Evolutionary conservation across 192 early-diverging fungal species (phyloP), one percentile per base, ranked within the genome.

Genomic region (Radiomyces spectabilis): DNA sequence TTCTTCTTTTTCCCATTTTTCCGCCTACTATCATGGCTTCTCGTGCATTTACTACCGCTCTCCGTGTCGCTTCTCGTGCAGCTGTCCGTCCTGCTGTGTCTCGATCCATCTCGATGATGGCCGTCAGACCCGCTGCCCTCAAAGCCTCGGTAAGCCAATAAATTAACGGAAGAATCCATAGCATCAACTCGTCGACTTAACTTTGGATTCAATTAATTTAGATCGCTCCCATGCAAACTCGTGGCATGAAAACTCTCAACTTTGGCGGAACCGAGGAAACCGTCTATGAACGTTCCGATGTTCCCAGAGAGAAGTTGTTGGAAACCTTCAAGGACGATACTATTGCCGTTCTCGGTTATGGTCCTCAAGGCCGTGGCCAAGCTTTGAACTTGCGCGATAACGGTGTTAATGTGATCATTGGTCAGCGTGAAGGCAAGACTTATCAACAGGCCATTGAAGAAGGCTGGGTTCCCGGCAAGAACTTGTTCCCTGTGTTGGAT

Each of bases 381-480:
- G 84, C 88, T 46, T 84, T 93, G 55, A 95, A 95, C 86, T 76
- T 92, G 64, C 87, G 90, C 63, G 93, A 98, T 79, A 93, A 98
- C 66, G 89, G 89, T 50, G 75, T 98, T 51, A 98, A 98, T 55
- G 92, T 98, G 58, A 91, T 98, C 51, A 76, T 98, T 64, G 95
- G 95, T 45, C 80, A 86, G 24, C 86, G 95, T 71, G 85, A 93
- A 71, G 88, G 86, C 57, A 80, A 80, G 66, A 91, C 90, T 29
- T 98, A 86, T 85, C 81, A 95, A 57, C 79, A 89, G 68, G 95
- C 95, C 49, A 69, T 89, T 44, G 79, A 88, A 43, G 93, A 95
- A 75, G 95, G 93, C 50, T 98, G 93, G 93, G 84, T 93, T 38
- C 89, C 91, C 16, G 92, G 91, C 63, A 88, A 98, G 84, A 91